These are phyloP conservation scores for Venturiaceae sp. DNA, from an alignment of 2,329 filamentous ascomycete species.

Conservation along the genomic window DNA sequence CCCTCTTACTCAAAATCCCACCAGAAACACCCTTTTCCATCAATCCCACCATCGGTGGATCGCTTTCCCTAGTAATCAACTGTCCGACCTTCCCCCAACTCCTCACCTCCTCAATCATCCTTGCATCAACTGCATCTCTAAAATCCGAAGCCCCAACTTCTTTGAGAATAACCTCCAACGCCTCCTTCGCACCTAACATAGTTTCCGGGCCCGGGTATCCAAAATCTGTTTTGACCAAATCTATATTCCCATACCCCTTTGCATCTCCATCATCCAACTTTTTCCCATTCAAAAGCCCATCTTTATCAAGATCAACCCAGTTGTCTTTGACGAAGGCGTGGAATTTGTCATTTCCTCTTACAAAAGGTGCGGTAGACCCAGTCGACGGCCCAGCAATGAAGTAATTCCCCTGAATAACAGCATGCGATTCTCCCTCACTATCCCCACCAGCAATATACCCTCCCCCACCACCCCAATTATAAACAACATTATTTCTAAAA, in stretches of 20 bases:
- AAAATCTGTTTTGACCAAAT: slow-evolving; percentile 29
- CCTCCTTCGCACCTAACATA: slow-evolving; percentile 28
- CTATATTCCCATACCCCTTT: slow-evolving; percentile 33
- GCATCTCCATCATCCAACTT: background rate
- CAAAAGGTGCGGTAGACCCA: slow-evolving; percentile 37
- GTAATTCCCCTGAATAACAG: slow-evolving; percentile 47
- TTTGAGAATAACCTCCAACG: slow-evolving; percentile 29
- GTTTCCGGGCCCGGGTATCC: slow-evolving; percentile 34
- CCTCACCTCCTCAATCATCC: slow-evolving; percentile 32
- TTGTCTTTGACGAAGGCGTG: slow-evolving; percentile 44
- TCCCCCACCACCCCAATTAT: slow-evolving; percentile 48
- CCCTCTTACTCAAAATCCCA: background rate
- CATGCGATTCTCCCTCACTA: slow-evolving; percentile 35
- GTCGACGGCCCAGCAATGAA: slow-evolving; percentile 46
- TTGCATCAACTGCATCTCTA: slow-evolving; percentile 35
- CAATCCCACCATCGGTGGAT: slow-evolving; percentile 3
- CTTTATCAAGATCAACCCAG: slow-evolving; percentile 40
- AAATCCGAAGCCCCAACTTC: slow-evolving; percentile 33
- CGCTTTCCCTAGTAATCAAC: slow-evolving; percentile 36
- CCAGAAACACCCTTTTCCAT: slow-evolving; percentile 15
- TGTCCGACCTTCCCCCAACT: slow-evolving; percentile 36
- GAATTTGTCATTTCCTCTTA: slow-evolving; percentile 45
- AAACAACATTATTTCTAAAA: slow-evolving; percentile 41
- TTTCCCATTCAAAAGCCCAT: slow-evolving; percentile 40
- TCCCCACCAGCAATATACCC: slow-evolving; percentile 44